These are phyloP conservation scores for Aquilaria sinensis DNA, from an alignment of 345 rosid genomes.

Conservation along the genomic window DNA sequence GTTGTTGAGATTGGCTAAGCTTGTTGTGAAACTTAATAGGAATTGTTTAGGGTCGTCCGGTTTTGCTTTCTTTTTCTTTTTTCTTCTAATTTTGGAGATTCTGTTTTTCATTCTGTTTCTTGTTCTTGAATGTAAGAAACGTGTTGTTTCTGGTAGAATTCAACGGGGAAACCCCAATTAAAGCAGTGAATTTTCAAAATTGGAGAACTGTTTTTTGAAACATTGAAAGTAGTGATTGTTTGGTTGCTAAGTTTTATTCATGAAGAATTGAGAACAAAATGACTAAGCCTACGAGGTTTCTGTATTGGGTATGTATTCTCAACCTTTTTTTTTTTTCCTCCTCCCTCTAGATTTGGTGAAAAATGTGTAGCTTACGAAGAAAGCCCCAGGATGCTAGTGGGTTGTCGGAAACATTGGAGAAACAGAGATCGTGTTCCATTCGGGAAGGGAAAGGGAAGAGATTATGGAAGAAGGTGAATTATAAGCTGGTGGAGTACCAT, in stretches of 20 bases:
- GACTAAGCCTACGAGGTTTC: too few relatives aligned
- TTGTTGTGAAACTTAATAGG: too few relatives aligned
- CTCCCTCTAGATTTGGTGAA: constrained; percentile 5
- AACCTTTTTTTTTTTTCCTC: too few relatives aligned
- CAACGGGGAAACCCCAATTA: too few relatives aligned
- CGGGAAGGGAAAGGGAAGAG: constrained; percentile 65
- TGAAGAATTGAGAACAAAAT: too few relatives aligned
- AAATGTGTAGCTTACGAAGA: constrained; percentile 26
- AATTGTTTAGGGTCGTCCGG: too few relatives aligned
- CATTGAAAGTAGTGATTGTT: too few relatives aligned
- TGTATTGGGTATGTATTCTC: background rate
- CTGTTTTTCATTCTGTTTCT: too few relatives aligned
- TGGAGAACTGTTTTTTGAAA: background rate
- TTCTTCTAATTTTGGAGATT: too few relatives aligned
- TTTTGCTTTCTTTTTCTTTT: too few relatives aligned
- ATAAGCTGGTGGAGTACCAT: constrained; percentile 79
- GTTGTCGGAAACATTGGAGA: constrained; percentile 37
- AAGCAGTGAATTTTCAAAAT: background rate
- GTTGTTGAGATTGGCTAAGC: background rate
- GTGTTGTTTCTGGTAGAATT: background rate
- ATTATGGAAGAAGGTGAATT: constrained; percentile 75
- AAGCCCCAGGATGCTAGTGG: constrained; percentile 13
- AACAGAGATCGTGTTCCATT: constrained; percentile 16
- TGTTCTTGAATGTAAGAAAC: too few relatives aligned
- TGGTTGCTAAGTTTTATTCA: too few relatives aligned